Percentiles rank a stretch among this genome's conserved stretches.
These are phyloP conservation scores for Maudiozyma turicensis DNA, from an alignment of 805 yeast genomes.

Conservation along the genomic window DNA sequence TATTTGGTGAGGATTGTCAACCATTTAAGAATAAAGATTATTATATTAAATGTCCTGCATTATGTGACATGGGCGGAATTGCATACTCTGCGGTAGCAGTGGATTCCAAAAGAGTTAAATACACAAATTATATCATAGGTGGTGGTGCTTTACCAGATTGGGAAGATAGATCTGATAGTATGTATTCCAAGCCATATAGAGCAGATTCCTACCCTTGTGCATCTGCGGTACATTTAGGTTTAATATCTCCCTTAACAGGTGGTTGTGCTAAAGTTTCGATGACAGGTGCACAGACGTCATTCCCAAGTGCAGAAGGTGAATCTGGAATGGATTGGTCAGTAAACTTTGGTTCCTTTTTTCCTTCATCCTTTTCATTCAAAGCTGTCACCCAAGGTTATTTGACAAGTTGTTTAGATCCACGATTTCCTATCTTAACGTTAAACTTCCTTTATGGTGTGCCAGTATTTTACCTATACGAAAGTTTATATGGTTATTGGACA, in stretches of 20 bases:
- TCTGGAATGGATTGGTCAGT: conserved; percentile 43
- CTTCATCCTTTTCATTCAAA: conserved; percentile 58
- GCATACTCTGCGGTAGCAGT: conserved; percentile 66
- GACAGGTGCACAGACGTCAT: conserved; percentile 42
- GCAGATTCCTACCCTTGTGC: conserved; percentile 88
- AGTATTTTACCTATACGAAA: conserved; percentile 40
- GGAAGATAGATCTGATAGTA: conserved; percentile 12
- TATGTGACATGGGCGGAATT: conserved; percentile 73
- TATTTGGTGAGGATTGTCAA: conserved; percentile 52
- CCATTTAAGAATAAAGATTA: conserved; percentile 38
- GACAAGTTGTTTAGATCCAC: conserved; percentile 59
- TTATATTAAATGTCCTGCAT: conserved; percentile 72
- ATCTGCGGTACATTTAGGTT: conserved; percentile 81
- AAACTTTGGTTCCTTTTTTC: conserved; percentile 62
- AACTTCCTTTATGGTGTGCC: conserved; percentile 59
- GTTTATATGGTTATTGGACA: conserved; percentile 51
- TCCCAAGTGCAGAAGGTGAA: conserved; percentile 39
- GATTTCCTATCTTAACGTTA: conserved; percentile 44
- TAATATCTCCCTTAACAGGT: conserved; percentile 62
- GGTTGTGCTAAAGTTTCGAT: conserved; percentile 64
- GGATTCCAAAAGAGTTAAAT: conserved; percentile 58
- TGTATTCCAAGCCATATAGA: conserved; percentile 57
- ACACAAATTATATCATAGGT: conserved; percentile 66
- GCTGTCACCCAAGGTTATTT: conserved; percentile 28
- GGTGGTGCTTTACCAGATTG: conserved; percentile 42